phyloP scores from a whole-genome alignment of 2,329 filamentous ascomycete species.

The Sclerotiophoma versabilis region DNA sequence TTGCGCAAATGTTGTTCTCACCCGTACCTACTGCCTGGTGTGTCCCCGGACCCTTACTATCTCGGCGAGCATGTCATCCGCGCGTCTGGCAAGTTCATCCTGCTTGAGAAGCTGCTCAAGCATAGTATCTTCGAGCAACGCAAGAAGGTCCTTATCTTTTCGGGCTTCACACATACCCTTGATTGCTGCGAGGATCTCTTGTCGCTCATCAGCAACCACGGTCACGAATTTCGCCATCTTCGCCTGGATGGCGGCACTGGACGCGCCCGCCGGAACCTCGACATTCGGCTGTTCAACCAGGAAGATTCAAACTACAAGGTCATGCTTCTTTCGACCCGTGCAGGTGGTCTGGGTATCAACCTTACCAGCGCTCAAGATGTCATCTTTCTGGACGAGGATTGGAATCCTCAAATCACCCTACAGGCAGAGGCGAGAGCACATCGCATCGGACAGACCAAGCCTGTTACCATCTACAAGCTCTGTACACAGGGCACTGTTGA shows the following conservation, averaged over 20 bases:
- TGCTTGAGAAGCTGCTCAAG: constrained; percentile 60
- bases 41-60: constrained; percentile 56
- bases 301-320: constrained; percentile 56
- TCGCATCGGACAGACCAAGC: constrained; percentile 62
- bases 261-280: constrained; percentile 59
- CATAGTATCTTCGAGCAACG: constrained; percentile 58
- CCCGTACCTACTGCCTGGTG: constrained; percentile 59
- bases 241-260: constrained; percentile 60
- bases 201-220: constrained; percentile 51
- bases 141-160: constrained; percentile 66
- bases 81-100: constrained; percentile 64
- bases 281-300: constrained; percentile 62
- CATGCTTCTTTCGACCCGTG: constrained; percentile 63
- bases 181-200: constrained; percentile 62
- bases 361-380: constrained; percentile 62
- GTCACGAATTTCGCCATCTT: constrained; percentile 54
- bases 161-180: constrained; percentile 60
- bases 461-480: constrained; percentile 64
- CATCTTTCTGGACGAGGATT: constrained; percentile 64
- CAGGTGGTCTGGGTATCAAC: constrained; percentile 64
- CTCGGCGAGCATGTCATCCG: constrained; percentile 57
- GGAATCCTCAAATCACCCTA: constrained; percentile 62
- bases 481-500: constrained; percentile 65
- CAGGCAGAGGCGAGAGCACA: constrained; percentile 64
- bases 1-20: constrained; percentile 64